Evolutionary conservation across 1,284 basidiomycete genomes (phyloP).

Genomic region (Pseudozyma hubeiensis): DNA sequence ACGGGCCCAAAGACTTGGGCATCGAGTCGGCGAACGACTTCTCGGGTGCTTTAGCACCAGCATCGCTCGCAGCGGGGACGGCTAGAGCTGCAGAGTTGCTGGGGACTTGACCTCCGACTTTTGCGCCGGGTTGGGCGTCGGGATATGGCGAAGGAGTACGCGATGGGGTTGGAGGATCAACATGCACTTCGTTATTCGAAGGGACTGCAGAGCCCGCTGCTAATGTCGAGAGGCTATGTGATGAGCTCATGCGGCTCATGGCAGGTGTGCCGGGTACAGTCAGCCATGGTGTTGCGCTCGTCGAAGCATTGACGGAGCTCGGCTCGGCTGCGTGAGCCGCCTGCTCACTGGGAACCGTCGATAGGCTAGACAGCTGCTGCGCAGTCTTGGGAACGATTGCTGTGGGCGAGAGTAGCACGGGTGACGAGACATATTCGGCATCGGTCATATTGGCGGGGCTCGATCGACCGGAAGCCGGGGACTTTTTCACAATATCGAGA

Average conservation of each 20-base stretch:
- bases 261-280: conserved; percentile 29
- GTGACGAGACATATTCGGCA: conserved; percentile 27
- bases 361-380: conserved; percentile 2
- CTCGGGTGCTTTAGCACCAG: neutral
- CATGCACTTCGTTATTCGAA: conserved; percentile 21
- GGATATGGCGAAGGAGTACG: conserved; percentile 34
- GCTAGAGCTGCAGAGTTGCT: conserved; percentile 20
- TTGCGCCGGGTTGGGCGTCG: neutral
- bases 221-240: conserved; percentile 28
- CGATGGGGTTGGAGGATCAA: conserved; percentile 41
- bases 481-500: conserved; percentile 26
- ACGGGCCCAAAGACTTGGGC: conserved; percentile 72
- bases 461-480: conserved; percentile 21
- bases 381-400: conserved; percentile 10
- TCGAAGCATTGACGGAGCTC: conserved; percentile 4
- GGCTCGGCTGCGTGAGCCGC: neutral
- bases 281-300: conserved; percentile 19
- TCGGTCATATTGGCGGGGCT: conserved; percentile 30
- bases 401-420: conserved; percentile 34
- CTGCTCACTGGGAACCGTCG: conserved; percentile 1
- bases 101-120: neutral
- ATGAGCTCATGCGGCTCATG: conserved; percentile 38
- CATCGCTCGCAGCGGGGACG: neutral
- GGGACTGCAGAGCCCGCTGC: conserved; percentile 11
- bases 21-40: conserved; percentile 38